Percentiles rank a stretch among this genome's conserved stretches.
phyloP scores from a whole-genome alignment of 495 filamentous ascomycete genomes.

The Peziza echinospora region DNA sequence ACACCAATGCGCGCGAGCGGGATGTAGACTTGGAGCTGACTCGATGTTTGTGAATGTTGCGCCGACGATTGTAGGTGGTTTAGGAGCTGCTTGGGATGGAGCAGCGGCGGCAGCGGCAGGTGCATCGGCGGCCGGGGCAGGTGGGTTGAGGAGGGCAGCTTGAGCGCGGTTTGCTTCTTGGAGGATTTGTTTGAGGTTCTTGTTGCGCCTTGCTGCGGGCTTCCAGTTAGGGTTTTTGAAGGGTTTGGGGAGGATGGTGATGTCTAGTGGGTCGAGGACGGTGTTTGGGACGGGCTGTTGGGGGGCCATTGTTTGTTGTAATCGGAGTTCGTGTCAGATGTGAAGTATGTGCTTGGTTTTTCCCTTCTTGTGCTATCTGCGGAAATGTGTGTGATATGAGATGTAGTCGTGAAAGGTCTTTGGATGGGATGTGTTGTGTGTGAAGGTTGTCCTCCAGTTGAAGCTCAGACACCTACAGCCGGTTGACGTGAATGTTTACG shows the following conservation, averaged over 20 bases:
- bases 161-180: constrained; percentile 76
- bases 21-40: constrained; percentile 59
- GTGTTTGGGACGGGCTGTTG: background rate
- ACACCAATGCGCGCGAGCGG: constrained; percentile 69
- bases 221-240: constrained; percentile 82
- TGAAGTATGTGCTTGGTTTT: no score
- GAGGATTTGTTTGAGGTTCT: constrained; percentile 91
- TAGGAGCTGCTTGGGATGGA: constrained; percentile 25
- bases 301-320: background rate
- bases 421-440: no score
- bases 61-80: constrained; percentile 23
- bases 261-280: constrained; percentile 69
- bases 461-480: no score
- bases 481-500: no score
- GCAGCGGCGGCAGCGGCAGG: constrained; percentile 30
- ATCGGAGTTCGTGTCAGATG: no score
- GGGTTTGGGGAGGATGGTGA: constrained; percentile 54
- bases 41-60: constrained; percentile 94
- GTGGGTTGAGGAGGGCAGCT: constrained; percentile 38
- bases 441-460: no score
- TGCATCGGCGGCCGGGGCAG: constrained; percentile 61
- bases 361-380: no score
- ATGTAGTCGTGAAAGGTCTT: no score
- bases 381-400: no score
- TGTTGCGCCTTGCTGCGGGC: constrained; percentile 83